phyloP scores from a whole-genome alignment of 306 rosid species.

The Trifolium pratense region DNA sequence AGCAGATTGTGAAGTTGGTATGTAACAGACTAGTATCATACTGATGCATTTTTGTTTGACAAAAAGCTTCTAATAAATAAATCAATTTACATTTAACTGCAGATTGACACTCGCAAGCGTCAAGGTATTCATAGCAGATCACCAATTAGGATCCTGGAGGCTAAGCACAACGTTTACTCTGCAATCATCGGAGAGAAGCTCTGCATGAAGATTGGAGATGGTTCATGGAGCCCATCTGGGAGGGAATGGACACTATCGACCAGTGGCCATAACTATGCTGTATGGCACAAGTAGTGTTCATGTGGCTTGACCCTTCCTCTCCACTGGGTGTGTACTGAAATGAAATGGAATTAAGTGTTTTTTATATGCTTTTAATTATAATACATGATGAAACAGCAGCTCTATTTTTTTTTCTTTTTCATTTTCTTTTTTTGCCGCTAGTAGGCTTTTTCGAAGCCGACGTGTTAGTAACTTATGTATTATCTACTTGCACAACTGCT shows the following conservation, averaged over 20 bases:
- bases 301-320: neutral
- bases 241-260: constrained; percentile 83
- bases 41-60: neutral
- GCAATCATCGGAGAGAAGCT: constrained; percentile 80
- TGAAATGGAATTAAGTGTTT: neutral
- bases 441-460: constrained; percentile 16
- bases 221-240: constrained; percentile 83
- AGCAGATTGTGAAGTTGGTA: constrained; percentile 87
- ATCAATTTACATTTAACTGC: constrained; percentile 41
- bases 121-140: constrained; percentile 83
- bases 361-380: constrained; percentile 1
- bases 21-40: neutral
- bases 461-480: neutral
- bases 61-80: constrained; percentile 11
- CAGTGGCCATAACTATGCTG: constrained; percentile 76
- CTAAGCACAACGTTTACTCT: constrained; percentile 74
- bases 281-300: constrained; percentile 68
- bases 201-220: constrained; percentile 90
- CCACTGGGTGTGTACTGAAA: constrained; percentile 5
- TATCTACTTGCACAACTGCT: constrained; percentile 3
- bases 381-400: constrained; percentile 16
- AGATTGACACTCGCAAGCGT: constrained; percentile 79
- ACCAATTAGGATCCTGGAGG: constrained; percentile 74
- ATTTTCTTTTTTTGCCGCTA: neutral
- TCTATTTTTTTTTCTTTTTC: neutral